phyloP scores from a whole-genome alignment of 2,329 filamentous ascomycete genomes.

The Calonectria naviculata region DNA sequence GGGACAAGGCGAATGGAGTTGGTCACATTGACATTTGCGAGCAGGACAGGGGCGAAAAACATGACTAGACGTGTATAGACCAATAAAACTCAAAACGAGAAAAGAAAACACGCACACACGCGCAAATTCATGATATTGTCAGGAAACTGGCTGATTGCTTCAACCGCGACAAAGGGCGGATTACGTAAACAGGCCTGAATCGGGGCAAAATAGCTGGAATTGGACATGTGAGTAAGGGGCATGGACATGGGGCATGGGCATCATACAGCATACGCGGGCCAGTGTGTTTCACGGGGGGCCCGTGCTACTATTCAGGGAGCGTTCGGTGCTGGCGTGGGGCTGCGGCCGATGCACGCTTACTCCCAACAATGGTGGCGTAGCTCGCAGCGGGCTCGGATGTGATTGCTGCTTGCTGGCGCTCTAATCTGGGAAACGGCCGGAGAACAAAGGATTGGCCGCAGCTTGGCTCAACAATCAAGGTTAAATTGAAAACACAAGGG shows the following conservation, averaged over 20 bases:
- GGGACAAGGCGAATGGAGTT: neutral
- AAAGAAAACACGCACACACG: too few relatives aligned
- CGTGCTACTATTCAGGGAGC: conserved; percentile 3
- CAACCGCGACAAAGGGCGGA: neutral
- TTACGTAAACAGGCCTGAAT: neutral
- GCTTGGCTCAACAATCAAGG: neutral
- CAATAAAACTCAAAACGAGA: neutral
- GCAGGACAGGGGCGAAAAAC: neutral
- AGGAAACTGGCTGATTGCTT: neutral
- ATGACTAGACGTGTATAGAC: neutral
- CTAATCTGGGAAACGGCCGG: neutral
- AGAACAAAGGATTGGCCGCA: neutral
- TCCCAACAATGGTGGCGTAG: neutral
- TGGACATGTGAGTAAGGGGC: neutral
- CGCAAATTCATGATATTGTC: neutral
- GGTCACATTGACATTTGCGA: neutral
- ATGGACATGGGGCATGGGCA: neutral
- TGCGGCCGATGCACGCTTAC: neutral
- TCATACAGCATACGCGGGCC: neutral
- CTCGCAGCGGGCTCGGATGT: neutral
- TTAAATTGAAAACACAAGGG: neutral
- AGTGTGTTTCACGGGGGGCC: neutral
- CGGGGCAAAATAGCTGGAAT: neutral
- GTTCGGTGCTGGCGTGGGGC: neutral
- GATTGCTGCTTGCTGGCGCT: neutral